Evolutionary conservation across 2,329 filamentous ascomycete species (phyloP), one percentile per base, ranked within the genome.

Genomic region (Nemania sp.): DNA sequence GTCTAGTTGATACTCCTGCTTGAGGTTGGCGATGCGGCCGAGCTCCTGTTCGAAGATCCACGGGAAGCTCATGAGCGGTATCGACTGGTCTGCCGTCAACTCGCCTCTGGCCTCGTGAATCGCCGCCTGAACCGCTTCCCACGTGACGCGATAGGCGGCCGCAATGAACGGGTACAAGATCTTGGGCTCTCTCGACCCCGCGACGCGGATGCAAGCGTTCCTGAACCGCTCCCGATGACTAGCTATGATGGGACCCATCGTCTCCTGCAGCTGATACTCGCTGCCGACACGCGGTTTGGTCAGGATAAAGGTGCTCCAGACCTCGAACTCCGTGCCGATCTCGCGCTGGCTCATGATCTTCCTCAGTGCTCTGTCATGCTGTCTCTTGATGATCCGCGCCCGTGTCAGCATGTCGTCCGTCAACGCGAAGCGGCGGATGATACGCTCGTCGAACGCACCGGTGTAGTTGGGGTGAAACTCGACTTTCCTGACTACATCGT

Each of bases 21-120:
- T 61, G n/a, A 64, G 49, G 15, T 53, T 85, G 1, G 89, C 90
- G 67, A 96, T 87, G 49, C 82, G 81, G 1, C 89, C 88, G 3
- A 96, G 79, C 60, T 92, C 84, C 46, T 83, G 81, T 12, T 87
- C 81, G 65, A 98, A 96, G 1, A 98, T 79, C 95, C 95, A 99
- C 0, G 95, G 94, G 68, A 97, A 98, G 60, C 89, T 95, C 68
- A 97, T 95, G 9, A 98, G 79, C 0, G 95, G 94, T 81, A 92
- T 89, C 15, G 43, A 40, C 45, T 2, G 78, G 77, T 9, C 79
- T 79, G 2, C 79, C 69, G 11, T 75, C 76, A 70, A 68, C 63
- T 74, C 76, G 49, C 62, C 21, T 12, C 63, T 45, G 60, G 71
- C 67, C 87, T 83, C 18, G 29, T 78, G 74, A 4, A 89, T 74